Base-by-base conservation (phyloP, 2,329 filamentous ascomycete species). In the Neopestalotiopsis rosae region DNA sequence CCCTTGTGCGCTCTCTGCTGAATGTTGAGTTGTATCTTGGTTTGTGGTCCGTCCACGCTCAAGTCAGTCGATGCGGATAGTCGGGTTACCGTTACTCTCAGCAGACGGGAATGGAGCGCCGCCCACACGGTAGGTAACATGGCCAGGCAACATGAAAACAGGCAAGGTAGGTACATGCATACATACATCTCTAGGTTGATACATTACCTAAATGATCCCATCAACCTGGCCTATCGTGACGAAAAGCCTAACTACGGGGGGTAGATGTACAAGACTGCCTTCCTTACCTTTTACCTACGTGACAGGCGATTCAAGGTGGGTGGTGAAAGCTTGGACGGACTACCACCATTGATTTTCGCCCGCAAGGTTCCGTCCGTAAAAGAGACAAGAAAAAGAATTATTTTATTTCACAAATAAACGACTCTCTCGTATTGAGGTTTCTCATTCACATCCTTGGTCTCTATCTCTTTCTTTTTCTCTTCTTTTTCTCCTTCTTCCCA, bases 71-170 rank as follows among this genome's bases (percentile, higher is more conserved):
- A 52, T 52, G 45, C 45, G 45, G 45, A 52, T n/a, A 20, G 45
- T 52, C 45, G 45, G 45, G 45, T 52, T 52, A 52, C 45, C 20
- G 45, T 52, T 52, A 52, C 45, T 52, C 45, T 52, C 45, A 52
- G 45, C 9, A 17, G 45, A 38, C 34, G 34, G 34, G 34, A 38
- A 38, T 38, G 45, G 45, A 52, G 45, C 17, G 45, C 45, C 45
- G 45, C 45, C 45, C 45, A 52, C 24, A 52, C 45, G 45, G 45
- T 52, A 52, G 45, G 45, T 52, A 52, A 52, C 45, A 52, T 52
- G 45, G 17, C 45, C 9, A n/a, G 45, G 17, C 17, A n/a, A 52
- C 45, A 52, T 24, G 45, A 10, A 52, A 20, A 17, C 45, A 52
- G n/a, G 45, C 45, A 17, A 52, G 34, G 45, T 52, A 17, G 45